Base-by-base conservation (phyloP, 2,329 filamentous ascomycete genomes). In the Epichloe baconii region DNA sequence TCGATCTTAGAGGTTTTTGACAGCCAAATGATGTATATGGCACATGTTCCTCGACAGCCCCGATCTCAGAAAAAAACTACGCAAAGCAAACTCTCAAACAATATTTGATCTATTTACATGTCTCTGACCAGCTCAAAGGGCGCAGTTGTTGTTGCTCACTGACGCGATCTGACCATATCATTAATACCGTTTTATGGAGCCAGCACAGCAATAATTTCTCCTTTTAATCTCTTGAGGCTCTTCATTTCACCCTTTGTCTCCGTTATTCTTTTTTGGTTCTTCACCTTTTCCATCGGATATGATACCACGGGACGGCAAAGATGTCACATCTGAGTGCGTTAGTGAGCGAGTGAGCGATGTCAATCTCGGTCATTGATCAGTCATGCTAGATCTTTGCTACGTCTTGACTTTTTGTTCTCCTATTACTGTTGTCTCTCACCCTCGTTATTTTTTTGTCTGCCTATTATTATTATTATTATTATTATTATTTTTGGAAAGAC, bases 281-380 rank as follows among this genome's bases (percentile, higher is more conserved):
- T 40, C 5, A 36, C 3, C 42, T 46, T 49, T 54, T 52, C 23
- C 50, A 44, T 44, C 45, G 37, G 53, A 55, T 53, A 61, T 62
- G 60, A 62, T 62, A 62, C 58, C 59, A 62, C 56, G 50, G 51
- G 53, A 59, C 51, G 50, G 55, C 40, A 52, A 46, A 46, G 47
- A 50, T 26, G 41, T 36, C 46, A 31, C 34, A 36, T 46, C 23
- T 47, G 52, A 41, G 36, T 50, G 50, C 40, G 46, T 40, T 44
- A 17, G 43, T 47, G 52, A 17, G 35, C 48, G 50, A 42, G 48
- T 45, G 47, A 44, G 44, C 50, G 7, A 44, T 38, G 8, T 38
- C 31, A 7, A 49, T 50, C 50, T 50, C 44, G 48, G 41, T 52
- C 46, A 53, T 50, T 48, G 40, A 54, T 37, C 51, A 55, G 45